Conservation (phyloP, 257 asterid species). For the Petrea volubilis region DNA sequence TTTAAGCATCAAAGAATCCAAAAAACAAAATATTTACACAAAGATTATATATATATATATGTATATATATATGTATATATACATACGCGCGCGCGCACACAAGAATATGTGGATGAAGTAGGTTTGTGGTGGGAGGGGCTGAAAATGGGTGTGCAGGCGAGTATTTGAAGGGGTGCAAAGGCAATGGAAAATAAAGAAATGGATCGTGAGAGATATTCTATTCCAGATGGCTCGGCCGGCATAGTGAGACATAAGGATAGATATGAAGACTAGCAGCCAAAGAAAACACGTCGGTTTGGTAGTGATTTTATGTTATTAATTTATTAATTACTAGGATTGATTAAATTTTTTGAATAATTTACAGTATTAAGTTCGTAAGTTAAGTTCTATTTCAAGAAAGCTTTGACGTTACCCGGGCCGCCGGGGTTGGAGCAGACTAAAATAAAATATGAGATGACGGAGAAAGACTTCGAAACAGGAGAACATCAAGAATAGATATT, state of each 20-base stretch:
- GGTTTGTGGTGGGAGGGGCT: slow-evolving; percentile 19
- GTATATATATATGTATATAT: too few relatives aligned
- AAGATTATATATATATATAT: too few relatives aligned
- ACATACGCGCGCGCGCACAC: too few relatives aligned
- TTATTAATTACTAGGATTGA: not conserved
- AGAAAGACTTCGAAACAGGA: not conserved
- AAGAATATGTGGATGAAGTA: not conserved
- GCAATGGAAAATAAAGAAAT: slow-evolving; percentile 16
- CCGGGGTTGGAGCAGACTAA: slow-evolving; percentile 5
- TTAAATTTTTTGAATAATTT: not conserved
- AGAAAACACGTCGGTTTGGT: slow-evolving; percentile 43
- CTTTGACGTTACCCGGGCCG: slow-evolving; percentile 20
- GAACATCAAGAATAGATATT: too few relatives aligned
- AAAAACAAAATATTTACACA: too few relatives aligned
- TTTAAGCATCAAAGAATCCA: slow-evolving; percentile 25
- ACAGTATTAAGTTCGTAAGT: not conserved
- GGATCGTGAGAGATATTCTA: slow-evolving; percentile 26
- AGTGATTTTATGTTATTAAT: slow-evolving; percentile 33
- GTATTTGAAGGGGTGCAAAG: slow-evolving; percentile 39
- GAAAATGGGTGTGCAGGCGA: slow-evolving; percentile 29
- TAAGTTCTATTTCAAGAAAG: slow-evolving; percentile 8
- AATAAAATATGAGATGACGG: not conserved
- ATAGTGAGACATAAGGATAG: slow-evolving; percentile 52
- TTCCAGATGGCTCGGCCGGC: slow-evolving; percentile 63
- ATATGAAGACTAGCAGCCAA: slow-evolving; percentile 44